Percentiles rank a stretch among this genome's conserved stretches.
These are phyloP conservation scores for Austroboletus niveus DNA, from an alignment of 1,284 basidiomycete genomes.

Conservation along the genomic window DNA sequence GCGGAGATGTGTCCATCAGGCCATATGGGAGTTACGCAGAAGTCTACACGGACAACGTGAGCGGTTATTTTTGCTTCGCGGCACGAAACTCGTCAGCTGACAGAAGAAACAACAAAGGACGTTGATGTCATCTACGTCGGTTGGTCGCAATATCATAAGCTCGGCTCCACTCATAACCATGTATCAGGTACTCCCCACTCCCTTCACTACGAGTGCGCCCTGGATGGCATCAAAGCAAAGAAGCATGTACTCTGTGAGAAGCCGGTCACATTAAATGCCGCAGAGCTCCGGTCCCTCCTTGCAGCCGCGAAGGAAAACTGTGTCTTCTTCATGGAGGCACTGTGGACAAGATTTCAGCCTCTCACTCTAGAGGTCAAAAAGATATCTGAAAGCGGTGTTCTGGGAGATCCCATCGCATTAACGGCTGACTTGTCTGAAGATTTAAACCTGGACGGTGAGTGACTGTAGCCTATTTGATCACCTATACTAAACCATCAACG, in stretches of 20 bases:
- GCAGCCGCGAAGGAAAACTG: conserved; percentile 71
- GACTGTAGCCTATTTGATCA: background rate
- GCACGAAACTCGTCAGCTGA: conserved; percentile 7
- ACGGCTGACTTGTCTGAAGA: conserved; percentile 75
- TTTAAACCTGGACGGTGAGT: conserved; percentile 70
- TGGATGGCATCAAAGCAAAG: conserved; percentile 73
- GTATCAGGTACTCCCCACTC: conserved; percentile 80
- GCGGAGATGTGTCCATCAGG: conserved; percentile 54
- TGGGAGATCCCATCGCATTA: conserved; percentile 64
- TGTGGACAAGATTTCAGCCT: conserved; percentile 82
- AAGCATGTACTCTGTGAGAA: conserved; percentile 91
- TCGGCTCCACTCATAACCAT: conserved; percentile 8
- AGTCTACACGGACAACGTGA: conserved; percentile 68
- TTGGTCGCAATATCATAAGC: conserved; percentile 26
- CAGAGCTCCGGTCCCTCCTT: conserved; percentile 67
- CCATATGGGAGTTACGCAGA: conserved; percentile 78
- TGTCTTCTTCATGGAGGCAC: conserved; percentile 87
- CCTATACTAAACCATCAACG: background rate
- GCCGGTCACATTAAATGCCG: conserved; percentile 64
- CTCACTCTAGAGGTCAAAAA: conserved; percentile 64
- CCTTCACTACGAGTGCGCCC: conserved; percentile 76
- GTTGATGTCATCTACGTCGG: conserved; percentile 83
- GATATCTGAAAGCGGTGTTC: conserved; percentile 56
- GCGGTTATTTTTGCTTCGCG: conserved; percentile 16
- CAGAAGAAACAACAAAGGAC: conserved; percentile 42